Base-by-base conservation (phyloP, 352 stramenopile genomes). In the Thraustotheca clavata region DNA sequence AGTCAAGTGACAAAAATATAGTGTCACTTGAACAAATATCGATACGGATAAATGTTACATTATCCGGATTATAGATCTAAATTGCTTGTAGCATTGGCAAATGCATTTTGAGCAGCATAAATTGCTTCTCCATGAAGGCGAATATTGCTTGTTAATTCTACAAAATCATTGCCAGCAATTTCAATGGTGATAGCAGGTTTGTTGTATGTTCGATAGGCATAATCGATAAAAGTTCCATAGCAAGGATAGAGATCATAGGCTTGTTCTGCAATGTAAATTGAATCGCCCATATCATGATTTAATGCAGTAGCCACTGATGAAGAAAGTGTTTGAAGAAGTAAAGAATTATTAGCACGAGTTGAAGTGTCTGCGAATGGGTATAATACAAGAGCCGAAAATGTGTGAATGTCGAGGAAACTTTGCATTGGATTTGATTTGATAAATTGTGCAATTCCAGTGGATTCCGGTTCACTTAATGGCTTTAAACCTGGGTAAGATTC, bases 161-260 rank as follows among this genome's bases (percentile, higher is more conserved):
- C 48, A 35, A 76, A 76, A 49, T 39, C 65, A 47, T 60, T 60
- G 36, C 70, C 70, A 20, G 71, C 70, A 41, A 76, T 67, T 33
- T 76, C 70, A 31, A 76, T 67, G 31, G 62, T 76, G 32, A 76
- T 26, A 27, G 68, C 70, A 3, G 57, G 39, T 54, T 73, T 73
- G 49, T 68, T 49, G 52, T 73, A 73, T 52, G 69, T 70, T 27
- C 71, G 59, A 38, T 73, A 76, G 36, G 67, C 61, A 26, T 50
- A 68, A 60, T 76, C 70, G 54, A 69, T 70, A 40, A 76, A 73
- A 32, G 62, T 67, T 27, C 70, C 70, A 49, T 73, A 76, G 8
- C 67, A 52, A 11, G 69, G 47, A 61, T 76, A 76, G 26, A 76
- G 46, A 24, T 72, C 36, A 0, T 48, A 48, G 3, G 55, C 43